Base-by-base conservation (phyloP, 1,284 basidiomycete species). In the Trichosporon inkin region DNA sequence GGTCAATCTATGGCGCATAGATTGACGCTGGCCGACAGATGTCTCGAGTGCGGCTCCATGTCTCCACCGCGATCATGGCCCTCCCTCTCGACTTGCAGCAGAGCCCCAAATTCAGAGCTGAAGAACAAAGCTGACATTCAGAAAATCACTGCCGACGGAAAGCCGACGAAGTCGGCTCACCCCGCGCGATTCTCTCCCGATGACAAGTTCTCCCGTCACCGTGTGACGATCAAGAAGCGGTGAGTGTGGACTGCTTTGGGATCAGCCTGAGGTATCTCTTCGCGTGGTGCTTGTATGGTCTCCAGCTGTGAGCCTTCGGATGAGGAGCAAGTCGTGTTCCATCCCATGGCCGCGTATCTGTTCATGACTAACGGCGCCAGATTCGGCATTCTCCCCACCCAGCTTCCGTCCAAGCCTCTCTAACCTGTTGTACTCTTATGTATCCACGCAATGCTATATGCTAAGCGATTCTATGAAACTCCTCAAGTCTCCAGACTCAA, bases 181-280 rank as follows among this genome's bases (percentile, higher is more conserved):
- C 93, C 92, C 78, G 92, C 92, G 37, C 90, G 92, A 38, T 96
- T 96, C 81, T 96, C 93, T 28, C 93, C 93, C 16, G 93, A 97
- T 77, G 93, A 96, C 84, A 96, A 96, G 82, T 97, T 94, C 81
- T 94, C 92, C 65, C 84, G 91, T 63, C 93, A 97, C 76, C 88
- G 93, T 64, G 90, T 96, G 60, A 94, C 91, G 4, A 88, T 96
- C 76, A 96, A 96, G 82, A 92, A 90, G 81, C 85, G 92, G 76
- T 89, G 84, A 62, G 72, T 68, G 36, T 32, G 11, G 35, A 19
- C 2, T 24, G 22, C 36, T 38, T 35, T 17, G 53, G 11, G 37
- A 22, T 19, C 17, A 32, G 28, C 20, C 16, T 28, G 8, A 7
- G 7, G 11, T 8, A 44, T 6, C 41, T 19, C 5, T 22, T 7